These are phyloP conservation scores for Penicillium lividum DNA, from an alignment of 495 filamentous ascomycete genomes.

Conservation along the genomic window DNA sequence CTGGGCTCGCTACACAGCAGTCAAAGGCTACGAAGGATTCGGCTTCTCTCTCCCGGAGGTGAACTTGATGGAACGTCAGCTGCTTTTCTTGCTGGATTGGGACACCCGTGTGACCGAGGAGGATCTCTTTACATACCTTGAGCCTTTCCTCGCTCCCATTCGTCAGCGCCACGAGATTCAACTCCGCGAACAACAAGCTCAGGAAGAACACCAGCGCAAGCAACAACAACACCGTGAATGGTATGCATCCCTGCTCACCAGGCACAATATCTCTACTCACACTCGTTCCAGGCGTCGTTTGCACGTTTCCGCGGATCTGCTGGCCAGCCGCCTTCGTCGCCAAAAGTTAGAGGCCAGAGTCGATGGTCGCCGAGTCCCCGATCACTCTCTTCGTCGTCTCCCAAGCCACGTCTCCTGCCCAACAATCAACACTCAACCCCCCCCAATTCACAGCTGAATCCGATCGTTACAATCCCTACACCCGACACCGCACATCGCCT, in stretches of 20 bases:
- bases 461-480: conserved; percentile 41
- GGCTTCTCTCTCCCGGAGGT: conserved; percentile 93
- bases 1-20: conserved; percentile 87
- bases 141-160: conserved; percentile 85
- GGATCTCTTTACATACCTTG: conserved; percentile 84
- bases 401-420: conserved; percentile 40
- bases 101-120: conserved; percentile 80
- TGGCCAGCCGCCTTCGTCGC: conserved; percentile 43
- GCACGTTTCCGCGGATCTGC: conserved; percentile 43
- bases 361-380: conserved; percentile 22
- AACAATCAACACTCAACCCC: conserved; percentile 35
- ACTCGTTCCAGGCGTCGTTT: conserved; percentile 33
- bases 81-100: conserved; percentile 92
- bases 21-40: conserved; percentile 76
- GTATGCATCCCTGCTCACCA: conserved; percentile 10
- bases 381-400: conserved; percentile 26
- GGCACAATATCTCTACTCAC: not conserved
- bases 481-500: conserved; percentile 40
- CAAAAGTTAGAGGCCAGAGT: conserved; percentile 41
- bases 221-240: conserved; percentile 46
- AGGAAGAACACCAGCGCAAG: conserved; percentile 37
- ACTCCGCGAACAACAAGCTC: conserved; percentile 28
- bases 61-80: conserved; percentile 98
- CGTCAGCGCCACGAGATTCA: conserved; percentile 48
- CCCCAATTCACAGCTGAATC: conserved; percentile 32